These are phyloP conservation scores for Codiaeum variegatum DNA, from an alignment of 441 rosid species.

Conservation along the genomic window DNA sequence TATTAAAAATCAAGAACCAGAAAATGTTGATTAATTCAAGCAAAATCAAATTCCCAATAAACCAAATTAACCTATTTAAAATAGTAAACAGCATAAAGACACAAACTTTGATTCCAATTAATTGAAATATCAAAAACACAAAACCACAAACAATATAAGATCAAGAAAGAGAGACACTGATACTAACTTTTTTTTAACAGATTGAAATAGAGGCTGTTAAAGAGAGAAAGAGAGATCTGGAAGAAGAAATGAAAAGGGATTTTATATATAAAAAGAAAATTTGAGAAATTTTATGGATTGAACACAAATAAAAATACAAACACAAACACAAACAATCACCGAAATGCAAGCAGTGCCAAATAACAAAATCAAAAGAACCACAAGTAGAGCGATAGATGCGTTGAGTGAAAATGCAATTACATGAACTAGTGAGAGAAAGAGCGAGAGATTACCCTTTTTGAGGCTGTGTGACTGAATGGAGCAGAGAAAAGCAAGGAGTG, in stretches of 20 bases:
- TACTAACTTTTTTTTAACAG: background rate
- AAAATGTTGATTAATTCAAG: no score
- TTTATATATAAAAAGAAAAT: background rate
- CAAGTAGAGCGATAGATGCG: background rate
- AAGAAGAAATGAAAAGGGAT: background rate
- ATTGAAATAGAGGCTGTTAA: background rate
- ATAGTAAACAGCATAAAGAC: no score
- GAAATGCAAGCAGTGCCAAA: background rate
- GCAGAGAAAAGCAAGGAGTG: conserved; percentile 1
- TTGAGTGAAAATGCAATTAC: background rate
- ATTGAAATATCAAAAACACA: background rate
- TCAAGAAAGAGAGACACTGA: background rate
- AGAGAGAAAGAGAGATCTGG: background rate
- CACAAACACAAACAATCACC: background rate
- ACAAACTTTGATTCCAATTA: background rate
- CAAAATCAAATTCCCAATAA: no score
- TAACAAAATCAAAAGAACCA: background rate
- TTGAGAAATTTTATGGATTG: background rate
- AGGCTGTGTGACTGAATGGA: background rate
- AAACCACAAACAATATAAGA: background rate
- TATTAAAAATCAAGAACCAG: no score
- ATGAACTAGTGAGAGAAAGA: background rate
- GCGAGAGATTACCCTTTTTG: background rate
- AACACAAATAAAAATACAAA: background rate
- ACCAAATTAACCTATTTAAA: no score